A percentile compares a stretch with the other conserved stretches of the same genome.
Conservation (phyloP, 1,284 basidiomycete genomes). For the Fomitopsis palustris region DNA sequence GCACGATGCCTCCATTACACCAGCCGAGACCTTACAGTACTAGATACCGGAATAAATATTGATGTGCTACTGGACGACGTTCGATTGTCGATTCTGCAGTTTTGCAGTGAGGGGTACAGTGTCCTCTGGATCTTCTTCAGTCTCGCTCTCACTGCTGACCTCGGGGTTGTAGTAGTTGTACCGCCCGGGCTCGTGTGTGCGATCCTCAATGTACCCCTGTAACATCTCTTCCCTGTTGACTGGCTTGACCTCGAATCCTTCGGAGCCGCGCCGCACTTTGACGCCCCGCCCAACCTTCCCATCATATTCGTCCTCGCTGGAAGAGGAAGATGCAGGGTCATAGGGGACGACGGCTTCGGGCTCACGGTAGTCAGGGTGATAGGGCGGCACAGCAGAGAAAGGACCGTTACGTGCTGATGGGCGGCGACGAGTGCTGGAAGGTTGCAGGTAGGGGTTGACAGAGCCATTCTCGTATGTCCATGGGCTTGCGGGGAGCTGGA, state of each 20-base stretch:
- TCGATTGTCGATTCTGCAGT: slow-evolving; percentile 13
- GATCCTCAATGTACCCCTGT: slow-evolving; percentile 47
- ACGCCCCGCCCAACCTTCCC: slow-evolving; percentile 28
- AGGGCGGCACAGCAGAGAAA: slow-evolving; percentile 58
- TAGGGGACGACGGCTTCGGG: slow-evolving; percentile 24
- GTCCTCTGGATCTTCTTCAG: slow-evolving; percentile 26
- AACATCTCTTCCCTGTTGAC: slow-evolving; percentile 61
- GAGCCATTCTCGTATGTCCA: slow-evolving; percentile 82
- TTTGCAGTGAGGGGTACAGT: slow-evolving; percentile 25
- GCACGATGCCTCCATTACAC: neutral
- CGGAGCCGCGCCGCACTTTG: slow-evolving; percentile 64
- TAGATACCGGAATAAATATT: neutral
- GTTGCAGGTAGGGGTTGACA: slow-evolving; percentile 69
- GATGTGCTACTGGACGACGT: neutral
- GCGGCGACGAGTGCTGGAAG: slow-evolving; percentile 47
- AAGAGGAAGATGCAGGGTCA: slow-evolving; percentile 33
- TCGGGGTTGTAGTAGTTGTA: slow-evolving; percentile 64
- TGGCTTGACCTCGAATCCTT: slow-evolving; percentile 71
- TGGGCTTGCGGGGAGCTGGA: slow-evolving; percentile 57
- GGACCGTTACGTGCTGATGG: slow-evolving; percentile 26
- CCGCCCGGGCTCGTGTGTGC: slow-evolving; percentile 49
- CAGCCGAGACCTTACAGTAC: neutral
- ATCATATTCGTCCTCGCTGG: slow-evolving; percentile 30
- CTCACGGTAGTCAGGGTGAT: slow-evolving; percentile 66
- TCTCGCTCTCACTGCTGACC: slow-evolving; percentile 30